Percentiles rank a stretch among this genome's conserved stretches.
Conservation (phyloP, 805 yeast species). For the Schwanniomyces vanrijiae region DNA sequence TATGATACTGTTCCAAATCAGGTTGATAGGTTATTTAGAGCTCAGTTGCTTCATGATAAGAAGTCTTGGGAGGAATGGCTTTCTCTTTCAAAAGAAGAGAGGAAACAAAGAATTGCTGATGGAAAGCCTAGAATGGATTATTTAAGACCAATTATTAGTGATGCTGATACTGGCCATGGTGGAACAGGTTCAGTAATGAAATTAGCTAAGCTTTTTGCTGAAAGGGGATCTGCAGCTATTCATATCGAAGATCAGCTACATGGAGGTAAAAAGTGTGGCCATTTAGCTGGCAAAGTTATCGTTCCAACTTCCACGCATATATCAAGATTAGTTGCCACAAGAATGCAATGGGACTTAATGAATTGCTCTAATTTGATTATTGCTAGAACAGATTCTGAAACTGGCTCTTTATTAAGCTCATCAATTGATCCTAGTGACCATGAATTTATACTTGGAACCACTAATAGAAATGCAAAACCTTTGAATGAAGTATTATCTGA, state of each 20-base stretch:
- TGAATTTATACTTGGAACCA: constrained; percentile 2
- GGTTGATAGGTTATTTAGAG: constrained; percentile 4
- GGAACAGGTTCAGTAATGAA: constrained; percentile 6
- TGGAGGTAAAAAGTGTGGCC: constrained; percentile 5
- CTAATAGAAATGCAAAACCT: neutral
- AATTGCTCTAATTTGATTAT: constrained; percentile 3
- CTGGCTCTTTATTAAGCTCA: constrained; percentile 3
- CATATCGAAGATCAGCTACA: constrained; percentile 4
- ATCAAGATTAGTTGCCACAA: constrained; percentile 3
- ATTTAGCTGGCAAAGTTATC: constrained; percentile 4
- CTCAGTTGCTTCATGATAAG: constrained; percentile 5
- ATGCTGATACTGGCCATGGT: constrained; percentile 7
- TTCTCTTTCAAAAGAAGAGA: constrained; percentile 1
- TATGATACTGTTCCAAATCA: constrained; percentile 60
- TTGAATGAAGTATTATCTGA: constrained; percentile 1
- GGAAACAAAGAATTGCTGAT: constrained; percentile 2
- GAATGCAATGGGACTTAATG: constrained; percentile 6
- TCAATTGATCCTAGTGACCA: constrained; percentile 5
- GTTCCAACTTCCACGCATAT: constrained; percentile 5
- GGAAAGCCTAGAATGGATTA: constrained; percentile 4
- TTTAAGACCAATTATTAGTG: constrained; percentile 5
- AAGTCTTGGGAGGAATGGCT: constrained; percentile 4
- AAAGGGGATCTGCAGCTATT: constrained; percentile 5
- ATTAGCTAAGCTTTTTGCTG: constrained; percentile 5
- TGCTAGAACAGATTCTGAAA: constrained; percentile 5